Base-by-base conservation (phyloP, 306 rosid species). In the Sechiopsis laciniata region DNA sequence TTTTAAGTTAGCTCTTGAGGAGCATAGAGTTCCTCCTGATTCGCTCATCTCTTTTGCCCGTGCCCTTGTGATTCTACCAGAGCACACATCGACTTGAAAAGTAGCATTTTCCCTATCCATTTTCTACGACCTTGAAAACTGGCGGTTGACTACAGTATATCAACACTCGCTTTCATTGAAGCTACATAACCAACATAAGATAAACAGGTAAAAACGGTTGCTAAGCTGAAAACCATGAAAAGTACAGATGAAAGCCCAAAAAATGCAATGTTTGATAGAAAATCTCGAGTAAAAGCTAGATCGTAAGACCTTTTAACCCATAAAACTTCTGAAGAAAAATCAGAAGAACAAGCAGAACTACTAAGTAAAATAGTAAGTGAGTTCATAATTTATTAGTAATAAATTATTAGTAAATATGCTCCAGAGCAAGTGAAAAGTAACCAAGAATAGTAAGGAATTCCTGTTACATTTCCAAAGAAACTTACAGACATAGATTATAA, bases 1-100 rank as follows among this genome's bases (percentile, higher is more conserved):
- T 79, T 86, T 94, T 22, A 86, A 76, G 65, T 77, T 82, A 10
- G 74, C 72, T 59, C 82, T 80, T n/a, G 87, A 79, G 53, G 86
- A 57, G 8, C 79, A 77, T 10, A 78, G 72, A 71, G 53, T 70
- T 71, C 83, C 90, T 65, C 72, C 84, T 46, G 82, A 54, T 51
- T 72, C n/a, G 32, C 72, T 80, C 66, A 86, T 75, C 58, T 85
- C 86, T 79, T 75, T 93, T 55, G 96, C 87, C 77, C 92, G 80
- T 46, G 99, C 89, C 77, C 97, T 80, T 42, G 99, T 94, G 66
- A 94, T 75, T 69, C 99, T 86, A 52, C 66, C 82, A 48, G 74
- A 76, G 66, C 73, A 82, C 76, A 65, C 90, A 78, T 82, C 88
- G 55, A 68, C 83, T 78, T 81, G 80, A 79, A 85, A 87, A 85